A percentile compares a stretch with the other conserved stretches of the same genome.
These are phyloP conservation scores for Mucuna pruriens DNA, from an alignment of 306 rosid genomes.

Conservation along the genomic window DNA sequence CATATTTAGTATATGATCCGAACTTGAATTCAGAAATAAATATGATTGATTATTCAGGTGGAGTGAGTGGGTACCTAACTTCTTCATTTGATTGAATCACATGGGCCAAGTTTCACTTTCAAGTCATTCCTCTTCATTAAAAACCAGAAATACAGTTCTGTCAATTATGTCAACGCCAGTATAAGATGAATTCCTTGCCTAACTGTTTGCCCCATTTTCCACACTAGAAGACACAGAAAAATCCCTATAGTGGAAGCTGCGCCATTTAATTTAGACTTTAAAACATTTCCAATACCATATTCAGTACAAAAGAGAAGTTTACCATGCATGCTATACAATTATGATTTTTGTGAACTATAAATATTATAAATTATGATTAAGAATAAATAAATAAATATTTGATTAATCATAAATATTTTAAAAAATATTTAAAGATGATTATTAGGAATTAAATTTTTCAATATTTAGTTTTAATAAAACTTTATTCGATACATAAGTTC, in stretches of 20 bases:
- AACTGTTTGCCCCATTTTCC: not conserved
- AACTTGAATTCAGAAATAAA: not conserved
- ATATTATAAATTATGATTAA: too few relatives aligned
- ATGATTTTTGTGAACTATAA: too few relatives aligned
- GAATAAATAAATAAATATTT: too few relatives aligned
- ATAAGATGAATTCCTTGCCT: not conserved
- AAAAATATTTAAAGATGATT: too few relatives aligned
- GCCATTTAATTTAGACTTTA: not conserved
- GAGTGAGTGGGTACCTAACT: not conserved
- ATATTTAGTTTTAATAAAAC: too few relatives aligned
- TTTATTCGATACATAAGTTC: too few relatives aligned
- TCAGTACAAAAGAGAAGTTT: too few relatives aligned
- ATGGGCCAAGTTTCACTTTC: not conserved
- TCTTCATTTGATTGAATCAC: not conserved
- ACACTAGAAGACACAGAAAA: not conserved
- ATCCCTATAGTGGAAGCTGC: not conserved
- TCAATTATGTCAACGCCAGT: not conserved
- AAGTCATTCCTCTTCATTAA: not conserved
- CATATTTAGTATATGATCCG: not conserved
- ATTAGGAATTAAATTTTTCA: too few relatives aligned
- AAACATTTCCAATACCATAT: not conserved
- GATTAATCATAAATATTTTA: too few relatives aligned
- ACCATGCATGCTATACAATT: too few relatives aligned
- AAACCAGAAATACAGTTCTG: not conserved
- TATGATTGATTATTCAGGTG: not conserved